Percentiles rank a stretch among this genome's conserved stretches.
Evolutionary conservation across 495 filamentous ascomycete genomes (phyloP).

Genomic region (Durotheca rogersii): DNA sequence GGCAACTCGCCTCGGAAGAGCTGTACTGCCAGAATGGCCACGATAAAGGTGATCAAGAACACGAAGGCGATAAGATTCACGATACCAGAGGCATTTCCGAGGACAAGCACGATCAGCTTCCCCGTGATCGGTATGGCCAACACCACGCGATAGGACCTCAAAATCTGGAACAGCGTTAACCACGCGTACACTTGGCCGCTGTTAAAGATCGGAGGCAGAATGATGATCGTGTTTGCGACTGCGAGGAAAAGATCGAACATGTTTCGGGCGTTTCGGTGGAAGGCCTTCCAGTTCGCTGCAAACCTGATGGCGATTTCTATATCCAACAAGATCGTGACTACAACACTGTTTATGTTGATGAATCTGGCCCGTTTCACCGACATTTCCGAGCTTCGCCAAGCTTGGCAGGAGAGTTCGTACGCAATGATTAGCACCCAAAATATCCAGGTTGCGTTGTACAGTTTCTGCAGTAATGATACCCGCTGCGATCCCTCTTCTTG

Average conservation of each 20-base stretch:
- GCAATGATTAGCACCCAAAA: conserved; percentile 82
- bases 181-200: conserved; percentile 80
- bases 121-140: conserved; percentile 83
- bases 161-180: conserved; percentile 89
- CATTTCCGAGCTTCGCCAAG: conserved; percentile 75
- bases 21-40: conserved; percentile 90
- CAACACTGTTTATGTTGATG: conserved; percentile 65
- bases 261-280: conserved; percentile 70
- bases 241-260: conserved; percentile 78
- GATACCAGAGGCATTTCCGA: conserved; percentile 90
- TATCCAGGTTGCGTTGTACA: conserved; percentile 71
- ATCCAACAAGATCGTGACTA: conserved; percentile 76
- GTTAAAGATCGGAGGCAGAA: conserved; percentile 76
- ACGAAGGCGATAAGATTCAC: conserved; percentile 94
- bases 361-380: conserved; percentile 48
- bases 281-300: conserved; percentile 72
- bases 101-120: conserved; percentile 80
- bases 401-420: conserved; percentile 72
- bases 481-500: conserved; percentile 50
- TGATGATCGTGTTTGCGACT: conserved; percentile 78
- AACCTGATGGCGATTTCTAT: conserved; percentile 83
- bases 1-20: conserved; percentile 88
- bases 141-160: conserved; percentile 90
- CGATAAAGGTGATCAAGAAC: conserved; percentile 90
- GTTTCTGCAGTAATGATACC: conserved; percentile 59